Evolutionary conservation across 441 rosid species (phyloP).

Genomic region (Populus hybrid): DNA sequence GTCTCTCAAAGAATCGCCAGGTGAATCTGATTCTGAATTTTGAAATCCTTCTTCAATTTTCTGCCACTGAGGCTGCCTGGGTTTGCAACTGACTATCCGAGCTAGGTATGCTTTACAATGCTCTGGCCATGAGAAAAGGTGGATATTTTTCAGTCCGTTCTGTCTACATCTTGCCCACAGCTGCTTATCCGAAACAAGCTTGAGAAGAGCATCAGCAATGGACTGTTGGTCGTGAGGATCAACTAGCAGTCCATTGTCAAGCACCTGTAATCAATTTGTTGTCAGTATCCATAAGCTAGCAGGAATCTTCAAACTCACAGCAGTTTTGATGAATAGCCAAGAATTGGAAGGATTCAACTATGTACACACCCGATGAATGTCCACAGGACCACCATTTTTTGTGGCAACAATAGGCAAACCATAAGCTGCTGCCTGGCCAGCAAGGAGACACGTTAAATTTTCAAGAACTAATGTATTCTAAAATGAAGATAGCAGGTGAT

Average conservation of each 20-base stretch:
- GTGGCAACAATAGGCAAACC: conserved; percentile 92
- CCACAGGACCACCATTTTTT: conserved; percentile 92
- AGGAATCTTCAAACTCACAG: conserved; percentile 5
- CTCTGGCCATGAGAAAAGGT: conserved; percentile 91
- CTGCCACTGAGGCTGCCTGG: conserved; percentile 92
- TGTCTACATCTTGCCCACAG: conserved; percentile 89
- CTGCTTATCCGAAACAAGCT: conserved; percentile 85
- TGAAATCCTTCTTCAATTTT: conserved; percentile 56
- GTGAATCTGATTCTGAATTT: conserved; percentile 71
- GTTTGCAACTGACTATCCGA: conserved; percentile 74
- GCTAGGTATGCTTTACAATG: conserved; percentile 85
- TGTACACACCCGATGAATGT: conserved; percentile 70
- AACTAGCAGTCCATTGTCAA: conserved; percentile 87
- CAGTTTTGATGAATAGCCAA: background rate
- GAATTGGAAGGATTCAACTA: background rate
- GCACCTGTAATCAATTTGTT: conserved; percentile 45
- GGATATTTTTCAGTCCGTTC: conserved; percentile 84
- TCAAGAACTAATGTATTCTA: background rate
- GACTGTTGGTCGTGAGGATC: conserved; percentile 91
- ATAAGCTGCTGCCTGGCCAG: conserved; percentile 78
- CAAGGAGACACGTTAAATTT: conserved; percentile 7
- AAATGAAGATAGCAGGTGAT: background rate
- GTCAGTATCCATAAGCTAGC: background rate
- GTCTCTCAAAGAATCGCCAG: conserved; percentile 90
- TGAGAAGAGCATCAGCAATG: conserved; percentile 86